phyloP scores from a whole-genome alignment of 371 early-diverging fungal species.

The Funneliformis caledonium region DNA sequence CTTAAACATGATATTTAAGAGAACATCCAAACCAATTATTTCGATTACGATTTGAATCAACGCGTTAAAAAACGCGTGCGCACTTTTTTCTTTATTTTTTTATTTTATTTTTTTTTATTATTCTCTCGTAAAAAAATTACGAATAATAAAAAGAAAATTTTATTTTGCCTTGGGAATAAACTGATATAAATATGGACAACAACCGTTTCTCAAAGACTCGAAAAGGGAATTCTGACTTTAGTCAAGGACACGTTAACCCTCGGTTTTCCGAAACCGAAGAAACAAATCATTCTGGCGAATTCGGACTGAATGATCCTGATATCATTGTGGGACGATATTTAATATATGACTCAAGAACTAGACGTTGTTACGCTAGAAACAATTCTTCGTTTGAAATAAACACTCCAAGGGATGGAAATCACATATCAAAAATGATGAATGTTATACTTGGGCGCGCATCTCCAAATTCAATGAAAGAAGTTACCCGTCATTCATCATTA shows the following conservation, averaged over 20 bases:
- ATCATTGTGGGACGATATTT: background rate
- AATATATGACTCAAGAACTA: slow-evolving; percentile 1
- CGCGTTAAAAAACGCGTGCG: too few species aligned
- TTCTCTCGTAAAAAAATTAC: too few species aligned
- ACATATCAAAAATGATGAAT: background rate
- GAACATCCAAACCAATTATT: too few species aligned
- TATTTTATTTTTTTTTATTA: too few species aligned
- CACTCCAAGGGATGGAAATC: background rate
- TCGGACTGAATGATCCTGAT: background rate
- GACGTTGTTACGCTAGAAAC: background rate
- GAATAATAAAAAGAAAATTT: too few species aligned
- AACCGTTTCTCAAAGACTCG: too few species aligned
- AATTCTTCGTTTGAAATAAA: background rate
- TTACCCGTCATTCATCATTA: background rate
- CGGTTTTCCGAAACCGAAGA: background rate
- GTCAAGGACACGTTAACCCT: background rate
- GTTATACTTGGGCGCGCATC: background rate
- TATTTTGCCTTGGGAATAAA: too few species aligned
- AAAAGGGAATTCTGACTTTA: too few species aligned
- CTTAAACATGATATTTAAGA: too few species aligned
- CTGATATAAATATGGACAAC: too few species aligned
- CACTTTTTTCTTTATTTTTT: too few species aligned
- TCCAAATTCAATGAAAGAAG: background rate
- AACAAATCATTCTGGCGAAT: background rate
- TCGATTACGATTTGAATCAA: too few species aligned